Evolutionary conservation across 2,329 filamentous ascomycete genomes (phyloP).

Genomic region (Pseudocercospora pini-densiflorae): DNA sequence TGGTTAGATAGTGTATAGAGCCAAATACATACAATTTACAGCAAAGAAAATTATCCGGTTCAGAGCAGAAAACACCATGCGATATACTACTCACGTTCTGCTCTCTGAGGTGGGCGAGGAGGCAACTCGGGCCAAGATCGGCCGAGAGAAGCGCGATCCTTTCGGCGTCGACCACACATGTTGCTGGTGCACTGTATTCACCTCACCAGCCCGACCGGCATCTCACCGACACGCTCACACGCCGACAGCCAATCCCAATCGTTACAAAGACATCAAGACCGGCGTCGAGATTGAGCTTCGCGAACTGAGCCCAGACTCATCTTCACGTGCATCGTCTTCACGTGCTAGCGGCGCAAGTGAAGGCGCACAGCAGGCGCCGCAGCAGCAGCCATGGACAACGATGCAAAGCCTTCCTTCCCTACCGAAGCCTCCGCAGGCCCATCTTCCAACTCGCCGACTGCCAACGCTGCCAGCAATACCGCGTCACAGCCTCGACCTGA

Average conservation of each 20-base stretch:
- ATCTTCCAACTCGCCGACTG: constrained; percentile 12
- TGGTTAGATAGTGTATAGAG: background rate
- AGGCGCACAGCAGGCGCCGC: constrained; percentile 16
- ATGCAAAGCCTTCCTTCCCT: constrained; percentile 5
- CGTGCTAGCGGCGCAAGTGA: constrained; percentile 14
- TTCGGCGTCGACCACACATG: constrained; percentile 11
- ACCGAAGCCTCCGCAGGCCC: constrained; percentile 21
- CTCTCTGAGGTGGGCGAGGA: constrained; percentile 5
- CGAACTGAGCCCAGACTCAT: constrained; percentile 12
- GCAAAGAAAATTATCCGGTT: background rate
- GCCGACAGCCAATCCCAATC: background rate
- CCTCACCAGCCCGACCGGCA: constrained; percentile 18
- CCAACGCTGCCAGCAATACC: constrained; percentile 12
- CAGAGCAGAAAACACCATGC: background rate
- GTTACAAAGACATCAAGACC: background rate
- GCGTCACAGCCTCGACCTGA: constrained; percentile 21
- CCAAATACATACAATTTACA: background rate
- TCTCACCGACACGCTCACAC: constrained; percentile 6
- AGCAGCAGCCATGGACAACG: constrained; percentile 25
- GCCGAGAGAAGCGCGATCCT: constrained; percentile 7
- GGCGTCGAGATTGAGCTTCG: constrained; percentile 22
- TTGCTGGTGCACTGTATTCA: constrained; percentile 23
- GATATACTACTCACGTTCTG: constrained; percentile 16
- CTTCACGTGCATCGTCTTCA: constrained; percentile 19
- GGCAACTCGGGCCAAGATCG: background rate